Evolutionary conservation across 805 yeast genomes (phyloP).

Genomic region (Saturnispora kantuleensis): DNA sequence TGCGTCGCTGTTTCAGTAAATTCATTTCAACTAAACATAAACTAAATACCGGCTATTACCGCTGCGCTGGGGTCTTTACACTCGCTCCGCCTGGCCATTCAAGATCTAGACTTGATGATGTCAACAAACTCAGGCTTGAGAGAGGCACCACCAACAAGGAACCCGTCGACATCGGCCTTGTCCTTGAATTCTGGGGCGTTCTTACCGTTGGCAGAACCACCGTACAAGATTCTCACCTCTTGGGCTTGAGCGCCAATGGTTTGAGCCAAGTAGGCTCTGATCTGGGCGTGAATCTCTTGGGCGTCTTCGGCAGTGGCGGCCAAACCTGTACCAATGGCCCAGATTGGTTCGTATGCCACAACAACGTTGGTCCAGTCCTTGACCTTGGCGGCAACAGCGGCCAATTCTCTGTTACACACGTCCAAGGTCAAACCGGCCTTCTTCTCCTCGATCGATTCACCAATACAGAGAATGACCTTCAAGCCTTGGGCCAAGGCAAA

Average conservation of each 20-base stretch:
- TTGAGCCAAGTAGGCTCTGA: conserved; percentile 72
- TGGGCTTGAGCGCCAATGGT: conserved; percentile 73
- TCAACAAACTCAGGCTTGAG: conserved; percentile 96
- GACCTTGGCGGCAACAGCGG: conserved; percentile 60
- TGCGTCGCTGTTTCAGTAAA: no score
- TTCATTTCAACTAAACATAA: no score
- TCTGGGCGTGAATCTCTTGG: conserved; percentile 83
- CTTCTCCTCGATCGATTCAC: conserved; percentile 95
- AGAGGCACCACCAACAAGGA: conserved; percentile 99
- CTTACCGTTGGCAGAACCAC: conserved; percentile 96
- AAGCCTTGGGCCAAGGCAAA: conserved; percentile 86
- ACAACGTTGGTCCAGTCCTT: conserved; percentile 86
- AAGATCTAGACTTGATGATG: conserved; percentile 86
- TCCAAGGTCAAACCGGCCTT: conserved; percentile 77
- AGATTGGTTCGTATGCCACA: conserved; percentile 97
- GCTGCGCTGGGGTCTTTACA: no score
- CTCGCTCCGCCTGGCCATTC: conserved; percentile 16
- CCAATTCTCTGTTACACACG: conserved; percentile 81
- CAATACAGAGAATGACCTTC: conserved; percentile 90
- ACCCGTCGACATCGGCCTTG: conserved; percentile 92
- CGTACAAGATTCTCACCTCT: conserved; percentile 83
- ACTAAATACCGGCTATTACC: no score
- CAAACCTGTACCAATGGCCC: conserved; percentile 99
- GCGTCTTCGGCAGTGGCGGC: conserved; percentile 99
- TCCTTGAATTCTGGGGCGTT: conserved; percentile 86